Conservation (phyloP, 2,329 filamentous ascomycete genomes). For the Chlorencoelia australis region DNA sequence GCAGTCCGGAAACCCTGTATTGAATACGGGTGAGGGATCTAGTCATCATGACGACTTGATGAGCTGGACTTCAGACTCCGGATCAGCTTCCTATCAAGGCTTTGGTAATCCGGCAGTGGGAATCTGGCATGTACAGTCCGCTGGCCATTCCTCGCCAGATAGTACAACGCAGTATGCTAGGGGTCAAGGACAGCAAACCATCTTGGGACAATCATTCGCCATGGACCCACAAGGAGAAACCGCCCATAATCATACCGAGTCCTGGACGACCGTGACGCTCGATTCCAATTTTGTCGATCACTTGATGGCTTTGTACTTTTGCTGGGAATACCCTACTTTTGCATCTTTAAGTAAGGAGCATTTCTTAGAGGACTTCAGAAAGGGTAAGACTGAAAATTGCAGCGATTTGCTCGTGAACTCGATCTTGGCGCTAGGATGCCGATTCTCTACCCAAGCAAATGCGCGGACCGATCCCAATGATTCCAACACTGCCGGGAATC, state of each 20-base stretch:
- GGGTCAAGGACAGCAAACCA: slow-evolving; percentile 36
- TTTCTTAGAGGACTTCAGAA: slow-evolving; percentile 14
- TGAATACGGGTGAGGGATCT: not conserved
- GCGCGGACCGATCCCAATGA: slow-evolving; percentile 51
- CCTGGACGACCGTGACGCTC: slow-evolving; percentile 54
- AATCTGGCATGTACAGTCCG: slow-evolving; percentile 12
- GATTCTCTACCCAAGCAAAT: slow-evolving; percentile 57
- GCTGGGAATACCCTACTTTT: slow-evolving; percentile 67
- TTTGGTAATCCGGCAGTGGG: slow-evolving; percentile 39
- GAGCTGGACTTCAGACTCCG: slow-evolving; percentile 23
- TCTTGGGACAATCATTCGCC: slow-evolving; percentile 50
- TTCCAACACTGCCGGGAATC: slow-evolving; percentile 55
- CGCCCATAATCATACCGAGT: slow-evolving; percentile 54
- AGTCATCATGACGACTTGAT: slow-evolving; percentile 15
- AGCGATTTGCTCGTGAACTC: slow-evolving; percentile 33
- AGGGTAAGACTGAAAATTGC: slow-evolving; percentile 16
- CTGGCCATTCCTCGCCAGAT: slow-evolving; percentile 6
- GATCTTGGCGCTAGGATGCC: slow-evolving; percentile 46
- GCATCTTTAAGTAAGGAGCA: slow-evolving; percentile 49
- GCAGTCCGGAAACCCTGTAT: not conserved
- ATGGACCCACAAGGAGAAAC: slow-evolving; percentile 54
- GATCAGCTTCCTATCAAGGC: slow-evolving; percentile 26
- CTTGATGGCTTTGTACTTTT: slow-evolving; percentile 57
- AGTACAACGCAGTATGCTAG: slow-evolving; percentile 29
- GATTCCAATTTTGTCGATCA: slow-evolving; percentile 52